phyloP scores from a whole-genome alignment of 352 stramenopile species.

The Phytopythium cucurbitacearum region DNA sequence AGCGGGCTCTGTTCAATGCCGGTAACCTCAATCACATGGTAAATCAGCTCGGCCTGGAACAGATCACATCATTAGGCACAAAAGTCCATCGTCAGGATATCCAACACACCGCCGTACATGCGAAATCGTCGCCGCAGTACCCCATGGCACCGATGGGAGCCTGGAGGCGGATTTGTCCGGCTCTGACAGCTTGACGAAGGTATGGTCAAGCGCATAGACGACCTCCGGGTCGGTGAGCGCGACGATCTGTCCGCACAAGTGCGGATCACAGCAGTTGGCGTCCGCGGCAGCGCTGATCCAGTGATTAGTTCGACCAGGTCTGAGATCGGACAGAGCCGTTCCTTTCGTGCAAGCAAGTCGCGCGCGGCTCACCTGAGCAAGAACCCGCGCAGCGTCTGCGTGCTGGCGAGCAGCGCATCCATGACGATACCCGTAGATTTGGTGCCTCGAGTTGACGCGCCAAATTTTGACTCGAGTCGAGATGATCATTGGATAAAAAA shows the following conservation, averaged over 20 bases:
- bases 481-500: neutral
- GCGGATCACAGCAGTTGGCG: slow-evolving; percentile 1
- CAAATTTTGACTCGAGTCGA: neutral
- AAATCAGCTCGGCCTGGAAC: slow-evolving; percentile 34
- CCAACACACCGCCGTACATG: slow-evolving; percentile 18
- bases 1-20: neutral
- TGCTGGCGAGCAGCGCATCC: slow-evolving; percentile 23
- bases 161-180: slow-evolving; percentile 5
- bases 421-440: slow-evolving; percentile 10
- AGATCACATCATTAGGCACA: slow-evolving; percentile 5
- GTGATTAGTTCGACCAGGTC: neutral
- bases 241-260: slow-evolving; percentile 10
- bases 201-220: slow-evolving; percentile 29
- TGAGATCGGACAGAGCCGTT: neutral
- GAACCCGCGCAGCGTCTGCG: slow-evolving; percentile 32
- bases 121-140: slow-evolving; percentile 18
- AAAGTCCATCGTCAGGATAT: neutral
- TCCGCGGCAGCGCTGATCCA: slow-evolving; percentile 14
- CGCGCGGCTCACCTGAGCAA: slow-evolving; percentile 21
- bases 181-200: slow-evolving; percentile 22
- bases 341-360: too few species aligned
- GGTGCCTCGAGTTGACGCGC: neutral
- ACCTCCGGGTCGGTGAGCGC: slow-evolving; percentile 12
- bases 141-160: slow-evolving; percentile 30
- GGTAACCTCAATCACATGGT: slow-evolving; percentile 38